A percentile compares a stretch with the other conserved stretches of the same genome.
Evolutionary conservation across 2,329 filamentous ascomycete species (phyloP).

Genomic region (Cladobotryum mycophilum): DNA sequence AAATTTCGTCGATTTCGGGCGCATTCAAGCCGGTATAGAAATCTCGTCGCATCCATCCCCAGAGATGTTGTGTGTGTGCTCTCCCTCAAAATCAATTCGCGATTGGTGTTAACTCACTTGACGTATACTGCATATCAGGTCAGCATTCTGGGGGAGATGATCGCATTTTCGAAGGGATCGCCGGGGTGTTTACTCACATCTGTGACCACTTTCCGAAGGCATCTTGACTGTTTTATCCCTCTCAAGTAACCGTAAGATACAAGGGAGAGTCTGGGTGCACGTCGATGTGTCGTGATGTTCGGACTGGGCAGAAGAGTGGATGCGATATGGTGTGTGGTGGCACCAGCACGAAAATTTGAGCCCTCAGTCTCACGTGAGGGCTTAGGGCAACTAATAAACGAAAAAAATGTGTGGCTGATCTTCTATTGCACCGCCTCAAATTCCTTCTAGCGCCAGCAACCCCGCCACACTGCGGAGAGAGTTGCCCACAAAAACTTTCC

Average conservation of each 20-base stretch:
- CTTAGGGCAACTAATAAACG: constrained; percentile 23
- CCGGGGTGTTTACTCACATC: constrained; percentile 58
- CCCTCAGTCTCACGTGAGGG: constrained; percentile 31
- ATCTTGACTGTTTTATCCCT: constrained; percentile 60
- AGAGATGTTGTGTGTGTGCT: neutral
- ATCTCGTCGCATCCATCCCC: neutral
- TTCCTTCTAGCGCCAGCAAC: neutral
- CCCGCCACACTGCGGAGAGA: neutral
- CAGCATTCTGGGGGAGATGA: constrained; percentile 23
- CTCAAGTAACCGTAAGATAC: constrained; percentile 40
- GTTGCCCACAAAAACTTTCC: neutral
- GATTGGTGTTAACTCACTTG: constrained; percentile 61
- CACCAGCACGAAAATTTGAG: constrained; percentile 28
- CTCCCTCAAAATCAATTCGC: constrained; percentile 1
- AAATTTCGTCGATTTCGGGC: constrained; percentile 9
- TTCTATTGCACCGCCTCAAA: constrained; percentile 5
- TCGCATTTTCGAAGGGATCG: neutral
- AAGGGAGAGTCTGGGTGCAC: constrained; percentile 34
- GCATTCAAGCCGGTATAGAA: neutral
- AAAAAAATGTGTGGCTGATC: constrained; percentile 3
- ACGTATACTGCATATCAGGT: constrained; percentile 65
- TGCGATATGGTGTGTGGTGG: constrained; percentile 31
- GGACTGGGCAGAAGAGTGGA: constrained; percentile 26
- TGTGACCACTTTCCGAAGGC: constrained; percentile 82
- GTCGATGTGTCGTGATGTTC: constrained; percentile 39